Percentiles rank a stretch among this genome's conserved stretches.
These are phyloP conservation scores for Inga laurina DNA, from an alignment of 306 rosid genomes.

Conservation along the genomic window DNA sequence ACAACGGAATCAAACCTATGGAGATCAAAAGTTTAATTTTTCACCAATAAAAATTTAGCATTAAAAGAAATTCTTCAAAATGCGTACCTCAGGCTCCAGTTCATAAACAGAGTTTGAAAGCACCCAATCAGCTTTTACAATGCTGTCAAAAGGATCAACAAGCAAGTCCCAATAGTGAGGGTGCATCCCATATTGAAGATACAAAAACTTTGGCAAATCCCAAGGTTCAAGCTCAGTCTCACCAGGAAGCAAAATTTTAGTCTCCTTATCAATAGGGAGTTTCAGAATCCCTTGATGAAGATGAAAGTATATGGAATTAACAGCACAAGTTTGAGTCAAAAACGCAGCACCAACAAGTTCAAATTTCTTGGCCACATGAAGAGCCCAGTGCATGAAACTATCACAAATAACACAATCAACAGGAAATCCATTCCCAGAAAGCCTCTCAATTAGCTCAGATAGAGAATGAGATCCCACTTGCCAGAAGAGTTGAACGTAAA, in stretches of 20 bases:
- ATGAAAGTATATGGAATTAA: background rate
- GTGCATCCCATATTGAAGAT: no score
- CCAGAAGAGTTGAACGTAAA: slow-evolving; percentile 12
- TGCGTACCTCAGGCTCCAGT: no score
- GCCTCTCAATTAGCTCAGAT: slow-evolving; percentile 13
- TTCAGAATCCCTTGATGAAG: slow-evolving; percentile 23
- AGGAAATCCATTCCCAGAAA: background rate
- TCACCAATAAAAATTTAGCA: no score
- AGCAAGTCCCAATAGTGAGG: no score
- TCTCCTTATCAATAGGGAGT: background rate
- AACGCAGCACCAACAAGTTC: slow-evolving; percentile 10
- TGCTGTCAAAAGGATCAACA: no score
- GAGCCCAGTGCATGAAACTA: slow-evolving; percentile 34
- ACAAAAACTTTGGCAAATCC: slow-evolving; percentile 33
- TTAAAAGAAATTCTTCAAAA: no score
- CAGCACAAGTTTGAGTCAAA: background rate
- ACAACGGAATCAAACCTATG: no score
- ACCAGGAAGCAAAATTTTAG: slow-evolving; percentile 5
- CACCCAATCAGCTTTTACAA: no score
- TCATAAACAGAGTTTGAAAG: no score
- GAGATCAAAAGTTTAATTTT: no score
- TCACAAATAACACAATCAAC: slow-evolving; percentile 32
- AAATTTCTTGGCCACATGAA: slow-evolving; percentile 35
- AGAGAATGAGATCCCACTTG: slow-evolving; percentile 11
- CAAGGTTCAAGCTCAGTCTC: slow-evolving; percentile 13